Percentiles rank a stretch among this genome's conserved stretches.
These are phyloP conservation scores for Puccinia hordei DNA, from an alignment of 1,284 basidiomycete genomes.

Conservation along the genomic window DNA sequence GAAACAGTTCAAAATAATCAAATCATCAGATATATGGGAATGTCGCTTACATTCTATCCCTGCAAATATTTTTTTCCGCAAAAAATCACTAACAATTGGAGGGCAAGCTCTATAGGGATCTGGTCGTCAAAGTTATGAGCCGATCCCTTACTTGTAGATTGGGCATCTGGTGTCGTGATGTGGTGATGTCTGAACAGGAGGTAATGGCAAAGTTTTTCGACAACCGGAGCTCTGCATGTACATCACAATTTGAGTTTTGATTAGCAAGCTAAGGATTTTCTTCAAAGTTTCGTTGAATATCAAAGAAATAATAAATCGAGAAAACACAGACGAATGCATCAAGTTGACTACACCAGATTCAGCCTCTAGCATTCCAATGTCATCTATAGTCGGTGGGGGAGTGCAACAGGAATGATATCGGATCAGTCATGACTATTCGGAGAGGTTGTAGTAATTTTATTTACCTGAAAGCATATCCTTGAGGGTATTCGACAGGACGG, in stretches of 20 bases:
- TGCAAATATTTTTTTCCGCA: no score
- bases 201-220: slow-evolving; percentile 47
- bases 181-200: slow-evolving; percentile 30
- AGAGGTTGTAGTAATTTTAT: no score
- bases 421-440: not conserved
- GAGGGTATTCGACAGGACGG: slow-evolving; percentile 19
- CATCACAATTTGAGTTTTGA: not conserved
- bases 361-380: slow-evolving; percentile 48
- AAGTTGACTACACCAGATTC: slow-evolving; percentile 48
- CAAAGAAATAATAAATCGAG: not conserved
- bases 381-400: not conserved
- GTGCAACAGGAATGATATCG: not conserved
- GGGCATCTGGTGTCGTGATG: slow-evolving; percentile 21
- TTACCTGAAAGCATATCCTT: slow-evolving; percentile 18
- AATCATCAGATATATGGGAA: not conserved
- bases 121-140: slow-evolving; percentile 41
- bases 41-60: no score
- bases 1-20: not conserved
- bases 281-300: not conserved
- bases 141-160: not conserved
- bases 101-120: slow-evolving; percentile 42
- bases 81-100: slow-evolving; percentile 41
- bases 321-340: slow-evolving; percentile 40
- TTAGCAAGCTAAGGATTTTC: not conserved
- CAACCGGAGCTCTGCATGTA: slow-evolving; percentile 32